Base-by-base conservation (phyloP, 108 stramenopile species). In the Cyclotella kingstonii region DNA sequence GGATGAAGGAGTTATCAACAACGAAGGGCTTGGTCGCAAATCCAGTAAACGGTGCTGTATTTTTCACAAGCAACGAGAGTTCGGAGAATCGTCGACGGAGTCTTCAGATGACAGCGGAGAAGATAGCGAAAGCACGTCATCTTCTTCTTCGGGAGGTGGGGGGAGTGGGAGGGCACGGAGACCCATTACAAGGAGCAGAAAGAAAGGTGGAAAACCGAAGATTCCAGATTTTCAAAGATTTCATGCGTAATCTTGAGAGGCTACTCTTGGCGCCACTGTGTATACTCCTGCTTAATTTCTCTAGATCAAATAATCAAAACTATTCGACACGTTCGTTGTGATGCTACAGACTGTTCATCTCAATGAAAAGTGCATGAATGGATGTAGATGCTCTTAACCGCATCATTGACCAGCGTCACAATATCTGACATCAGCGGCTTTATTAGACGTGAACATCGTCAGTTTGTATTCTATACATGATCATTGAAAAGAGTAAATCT, bases 31-130 rank as follows among this genome's bases (percentile, higher is more conserved):
- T 64, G 91, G 93, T 26, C 60, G 90, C 41, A 96, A 96, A 75
- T 90, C 86, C 14, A 86, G 84, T 3, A 97, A 97, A 69, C 70
- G 93, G 42, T 97, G 97, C 63, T 97, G 97, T 71, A 96, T 97
- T 44, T 97, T 91, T 70, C 95, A 96, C 79, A 97, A 97, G 62
- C 81, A 87, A 63, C 60, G 93, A 46, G 76, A 76, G 9, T 97
- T 96, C 67, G 95, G 87, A 18, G 96, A 96, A 58, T 84, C 83
- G 17, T 90, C 89, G 5, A 93, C 92, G 0, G 92, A 93, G 56
- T 86, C 86, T 15, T 80, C 78, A 45, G 68, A 79, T 56, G 81
- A 84, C 11, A 45, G 60, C 10, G 85, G 75, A 25, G 60, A 64
- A 41, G 66, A 58, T 19, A 62, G 55, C 34, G 61, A 28, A 18